A percentile compares a stretch with the other conserved stretches of the same genome.
These are phyloP conservation scores for Colletotrichum godetiae DNA, from an alignment of 2,329 filamentous ascomycete genomes.

Conservation along the genomic window DNA sequence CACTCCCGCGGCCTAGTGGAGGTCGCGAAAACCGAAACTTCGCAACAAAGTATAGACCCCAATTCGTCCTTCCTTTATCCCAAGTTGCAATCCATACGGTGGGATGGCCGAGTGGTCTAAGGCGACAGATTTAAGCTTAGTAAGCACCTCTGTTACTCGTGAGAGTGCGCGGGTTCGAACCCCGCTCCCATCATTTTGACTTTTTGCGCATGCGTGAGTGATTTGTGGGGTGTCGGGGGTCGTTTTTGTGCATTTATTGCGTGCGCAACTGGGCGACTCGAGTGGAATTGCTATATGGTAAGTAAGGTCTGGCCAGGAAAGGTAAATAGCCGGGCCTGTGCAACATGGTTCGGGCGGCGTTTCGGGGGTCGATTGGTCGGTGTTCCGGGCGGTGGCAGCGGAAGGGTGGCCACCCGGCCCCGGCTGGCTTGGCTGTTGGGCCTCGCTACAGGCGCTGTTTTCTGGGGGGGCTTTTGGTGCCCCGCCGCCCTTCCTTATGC, in stretches of 20 bases:
- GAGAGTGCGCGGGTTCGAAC: slow-evolving; percentile 35
- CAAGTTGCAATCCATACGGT: slow-evolving; percentile 3
- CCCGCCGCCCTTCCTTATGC: background rate
- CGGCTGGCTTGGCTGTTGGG: background rate
- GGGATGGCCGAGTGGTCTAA: slow-evolving; percentile 36
- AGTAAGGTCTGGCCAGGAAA: no score
- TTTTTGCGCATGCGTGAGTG: background rate
- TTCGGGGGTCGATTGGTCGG: background rate
- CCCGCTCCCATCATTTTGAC: slow-evolving; percentile 22
- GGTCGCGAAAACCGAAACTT: no score
- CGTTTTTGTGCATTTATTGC: no score
- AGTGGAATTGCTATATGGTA: no score
- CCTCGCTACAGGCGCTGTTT: background rate
- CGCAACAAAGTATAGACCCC: background rate
- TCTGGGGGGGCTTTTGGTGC: background rate
- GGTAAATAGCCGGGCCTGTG: background rate
- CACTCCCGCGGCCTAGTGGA: background rate
- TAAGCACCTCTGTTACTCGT: slow-evolving; percentile 29
- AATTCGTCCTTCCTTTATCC: background rate
- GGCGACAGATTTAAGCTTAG: slow-evolving; percentile 34
- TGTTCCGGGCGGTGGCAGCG: background rate
- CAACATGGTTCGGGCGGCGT: background rate
- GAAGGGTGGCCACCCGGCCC: background rate
- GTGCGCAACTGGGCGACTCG: no score
- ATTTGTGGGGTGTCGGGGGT: background rate